These are phyloP conservation scores for Phytophthora cactorum DNA, from an alignment of 352 stramenopile genomes.

Conservation along the genomic window DNA sequence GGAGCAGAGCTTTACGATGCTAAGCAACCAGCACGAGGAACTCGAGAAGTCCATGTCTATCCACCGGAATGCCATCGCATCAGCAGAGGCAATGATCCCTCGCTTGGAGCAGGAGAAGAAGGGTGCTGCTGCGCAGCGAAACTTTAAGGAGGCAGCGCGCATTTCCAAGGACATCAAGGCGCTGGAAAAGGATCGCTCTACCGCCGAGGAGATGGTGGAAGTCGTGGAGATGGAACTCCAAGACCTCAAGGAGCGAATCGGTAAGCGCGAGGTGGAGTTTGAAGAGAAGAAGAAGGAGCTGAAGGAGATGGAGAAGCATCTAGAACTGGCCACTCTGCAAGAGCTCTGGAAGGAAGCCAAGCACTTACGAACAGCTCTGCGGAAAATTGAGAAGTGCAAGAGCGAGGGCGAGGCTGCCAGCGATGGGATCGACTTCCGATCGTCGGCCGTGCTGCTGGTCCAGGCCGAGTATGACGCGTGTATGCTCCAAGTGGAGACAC, in stretches of 20 bases:
- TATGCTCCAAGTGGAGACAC: slow-evolving; percentile 56
- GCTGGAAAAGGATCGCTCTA: slow-evolving; percentile 82
- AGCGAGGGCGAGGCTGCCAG: slow-evolving; percentile 59
- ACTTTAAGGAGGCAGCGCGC: slow-evolving; percentile 87
- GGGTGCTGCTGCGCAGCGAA: slow-evolving; percentile 70
- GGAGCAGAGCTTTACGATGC: slow-evolving; percentile 78
- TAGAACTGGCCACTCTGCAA: slow-evolving; percentile 72
- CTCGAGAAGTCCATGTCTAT: slow-evolving; percentile 76
- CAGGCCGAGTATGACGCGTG: slow-evolving; percentile 82
- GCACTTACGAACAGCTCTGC: slow-evolving; percentile 58
- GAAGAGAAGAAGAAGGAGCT: slow-evolving; percentile 83
- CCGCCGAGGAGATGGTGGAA: slow-evolving; percentile 83
- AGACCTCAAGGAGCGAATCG: slow-evolving; percentile 77
- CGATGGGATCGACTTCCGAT: slow-evolving; percentile 70
- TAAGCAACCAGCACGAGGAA: slow-evolving; percentile 78
- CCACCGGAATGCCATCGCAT: slow-evolving; percentile 83
- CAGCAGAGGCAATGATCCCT: slow-evolving; percentile 80
- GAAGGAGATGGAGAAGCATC: slow-evolving; percentile 74
- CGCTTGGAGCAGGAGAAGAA: slow-evolving; percentile 86
- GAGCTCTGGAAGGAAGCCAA: slow-evolving; percentile 83
- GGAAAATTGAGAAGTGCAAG: slow-evolving; percentile 78
- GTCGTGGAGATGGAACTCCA: slow-evolving; percentile 86
- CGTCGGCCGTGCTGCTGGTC: slow-evolving; percentile 71
- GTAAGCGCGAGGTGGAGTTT: slow-evolving; percentile 69
- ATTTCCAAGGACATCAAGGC: slow-evolving; percentile 91